A percentile compares a stretch with the other conserved stretches of the same genome.
Conservation (phyloP, 2,329 filamentous ascomycete species). For the Claviceps cyperi region DNA sequence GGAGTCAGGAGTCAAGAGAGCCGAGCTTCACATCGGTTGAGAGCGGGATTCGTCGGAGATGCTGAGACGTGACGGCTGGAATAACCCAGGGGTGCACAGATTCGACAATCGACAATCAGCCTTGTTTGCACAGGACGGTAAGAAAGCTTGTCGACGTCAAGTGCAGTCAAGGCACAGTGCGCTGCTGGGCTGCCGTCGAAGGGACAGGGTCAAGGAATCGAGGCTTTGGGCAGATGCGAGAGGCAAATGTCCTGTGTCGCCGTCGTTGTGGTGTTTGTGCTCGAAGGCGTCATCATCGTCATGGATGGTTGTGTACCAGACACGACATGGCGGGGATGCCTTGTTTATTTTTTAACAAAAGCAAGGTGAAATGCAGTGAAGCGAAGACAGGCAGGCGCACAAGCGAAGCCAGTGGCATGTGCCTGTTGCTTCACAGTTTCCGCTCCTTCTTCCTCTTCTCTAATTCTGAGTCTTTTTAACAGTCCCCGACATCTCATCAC, state of each 20-base stretch:
- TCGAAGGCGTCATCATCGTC: too few relatives aligned
- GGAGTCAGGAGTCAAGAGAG: too few relatives aligned
- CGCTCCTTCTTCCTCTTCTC: background rate
- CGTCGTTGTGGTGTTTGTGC: too few relatives aligned
- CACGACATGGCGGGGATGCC: too few relatives aligned
- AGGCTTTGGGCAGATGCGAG: background rate
- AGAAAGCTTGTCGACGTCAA: background rate
- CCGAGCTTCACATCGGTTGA: too few relatives aligned
- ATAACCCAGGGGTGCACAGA: background rate
- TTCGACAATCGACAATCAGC: background rate
- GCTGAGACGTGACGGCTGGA: background rate
- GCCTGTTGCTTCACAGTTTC: background rate
- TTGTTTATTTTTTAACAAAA: too few relatives aligned
- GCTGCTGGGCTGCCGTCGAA: background rate
- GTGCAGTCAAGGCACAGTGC: background rate
- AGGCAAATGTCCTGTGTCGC: background rate
- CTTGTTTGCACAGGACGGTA: background rate
- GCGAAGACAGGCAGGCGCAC: too few relatives aligned
- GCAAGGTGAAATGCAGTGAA: background rate
- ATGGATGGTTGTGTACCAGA: too few relatives aligned
- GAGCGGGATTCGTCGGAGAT: background rate
- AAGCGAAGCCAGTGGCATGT: too few relatives aligned
- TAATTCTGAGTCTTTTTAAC: background rate
- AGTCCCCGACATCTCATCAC: background rate
- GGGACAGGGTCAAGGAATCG: background rate